Evolutionary conservation across 768 basidiomycete genomes (phyloP), one percentile per base, ranked within the genome.

Genomic region (Trametes sanguinea): DNA sequence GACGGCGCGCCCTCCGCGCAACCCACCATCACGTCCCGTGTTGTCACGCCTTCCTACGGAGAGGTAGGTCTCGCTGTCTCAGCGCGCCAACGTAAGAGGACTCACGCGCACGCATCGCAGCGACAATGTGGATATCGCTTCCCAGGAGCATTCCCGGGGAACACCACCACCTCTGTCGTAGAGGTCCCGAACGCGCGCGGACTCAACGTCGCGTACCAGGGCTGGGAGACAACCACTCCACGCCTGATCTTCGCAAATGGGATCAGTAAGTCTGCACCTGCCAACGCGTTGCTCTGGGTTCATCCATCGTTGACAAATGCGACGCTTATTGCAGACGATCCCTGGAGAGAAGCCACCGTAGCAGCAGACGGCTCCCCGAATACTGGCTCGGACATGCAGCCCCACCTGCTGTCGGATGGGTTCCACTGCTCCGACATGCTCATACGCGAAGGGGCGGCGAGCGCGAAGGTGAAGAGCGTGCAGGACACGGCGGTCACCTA

Each of bases 161-260:
- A 35, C 16, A 40, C 45, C 33, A 42, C 42, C 30, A 32, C 42
- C 32, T 35, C 75, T 78, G 40, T 22, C 6, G 33, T 55, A 0
- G 81, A 82, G 3, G 70, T 68, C 3, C 81, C 83, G 0, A 75
- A 82, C 13, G 77, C 76, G 0, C 65, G 62, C 0, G 65, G 65
- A 7, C 83, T 83, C 3, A 82, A 89, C 66, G 30, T 7, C 0
- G 72, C 71, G 17, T 89, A 88, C 72, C 68, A 74, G 8, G 88
- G 89, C 10, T 91, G 89, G 88, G 73, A 83, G 66, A 83, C 87
- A 17, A 73, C 76, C 32, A 73, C 83, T 17, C 75, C 83, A 30
- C 79, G 81, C 32, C 74, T 90, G 1, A 87, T 90, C 78, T 89
- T 89, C 64, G 85, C 85, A 30, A 89, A 86, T 48, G 88, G 87